phyloP scores from a whole-genome alignment of 306 rosid species.

The Lotus japonicus region DNA sequence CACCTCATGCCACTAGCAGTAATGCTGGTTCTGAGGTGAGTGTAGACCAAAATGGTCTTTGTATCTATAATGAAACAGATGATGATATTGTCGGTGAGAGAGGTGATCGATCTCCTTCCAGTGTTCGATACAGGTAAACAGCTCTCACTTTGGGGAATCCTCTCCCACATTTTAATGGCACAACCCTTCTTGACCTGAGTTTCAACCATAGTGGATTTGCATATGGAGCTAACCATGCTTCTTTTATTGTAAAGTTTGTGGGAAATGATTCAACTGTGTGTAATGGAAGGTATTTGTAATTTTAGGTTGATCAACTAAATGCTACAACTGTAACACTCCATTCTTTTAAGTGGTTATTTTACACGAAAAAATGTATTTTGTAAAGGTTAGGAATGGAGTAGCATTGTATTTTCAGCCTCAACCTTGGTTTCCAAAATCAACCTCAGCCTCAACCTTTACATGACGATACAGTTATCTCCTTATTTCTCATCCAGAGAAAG shows the following conservation, averaged over 20 bases:
- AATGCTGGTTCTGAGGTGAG: constrained; percentile 93
- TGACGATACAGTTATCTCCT: not conserved
- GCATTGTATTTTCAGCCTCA: constrained; percentile 6
- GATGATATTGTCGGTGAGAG: constrained; percentile 69
- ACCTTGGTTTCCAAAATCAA: too few relatives aligned
- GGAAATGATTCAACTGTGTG: constrained; percentile 34
- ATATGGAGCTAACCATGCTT: constrained; percentile 35
- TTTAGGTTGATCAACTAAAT: constrained; percentile 31
- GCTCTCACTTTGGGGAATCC: not conserved
- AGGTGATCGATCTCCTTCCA: constrained; percentile 64
- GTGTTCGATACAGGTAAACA: constrained; percentile 51
- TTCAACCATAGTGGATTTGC: constrained; percentile 30
- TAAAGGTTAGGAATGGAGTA: constrained; percentile 1
- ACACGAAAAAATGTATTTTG: constrained; percentile 6
- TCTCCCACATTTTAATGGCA: constrained; percentile 7
- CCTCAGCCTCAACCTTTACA: not conserved
- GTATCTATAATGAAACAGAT: constrained; percentile 68
- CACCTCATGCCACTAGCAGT: constrained; percentile 96
- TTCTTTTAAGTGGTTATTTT: not conserved
- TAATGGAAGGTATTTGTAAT: constrained; percentile 38
- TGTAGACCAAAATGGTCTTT: constrained; percentile 79
- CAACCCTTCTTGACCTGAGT: constrained; percentile 18
- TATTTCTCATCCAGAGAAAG: not conserved
- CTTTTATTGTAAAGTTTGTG: constrained; percentile 48
- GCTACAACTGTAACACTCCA: constrained; percentile 24